Evolutionary conservation across 2,329 filamentous ascomycete genomes (phyloP).

Genomic region (Lizonia empirigonia): DNA sequence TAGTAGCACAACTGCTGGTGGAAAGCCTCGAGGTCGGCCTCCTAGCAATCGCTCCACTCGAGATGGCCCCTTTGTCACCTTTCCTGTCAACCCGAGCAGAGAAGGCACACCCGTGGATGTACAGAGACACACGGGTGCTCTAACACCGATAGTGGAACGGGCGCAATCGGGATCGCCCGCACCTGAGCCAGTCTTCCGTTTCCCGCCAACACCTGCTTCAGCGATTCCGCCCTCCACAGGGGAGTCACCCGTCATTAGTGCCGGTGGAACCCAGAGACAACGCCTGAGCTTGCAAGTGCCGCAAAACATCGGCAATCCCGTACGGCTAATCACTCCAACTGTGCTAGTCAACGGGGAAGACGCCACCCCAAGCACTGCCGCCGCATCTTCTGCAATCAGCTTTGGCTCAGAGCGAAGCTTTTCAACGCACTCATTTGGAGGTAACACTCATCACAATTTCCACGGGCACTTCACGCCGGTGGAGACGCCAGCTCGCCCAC

Average conservation of each 20-base stretch:
- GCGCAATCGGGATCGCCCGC: slow-evolving; percentile 49
- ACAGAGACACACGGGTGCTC: slow-evolving; percentile 48
- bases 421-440: slow-evolving; percentile 26
- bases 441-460: slow-evolving; percentile 26
- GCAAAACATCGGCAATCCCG: slow-evolving; percentile 63
- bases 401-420: slow-evolving; percentile 26
- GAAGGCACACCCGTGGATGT: slow-evolving; percentile 55
- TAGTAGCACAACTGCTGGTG: slow-evolving; percentile 64
- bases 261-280: slow-evolving; percentile 33
- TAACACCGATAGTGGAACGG: slow-evolving; percentile 53
- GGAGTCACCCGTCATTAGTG: slow-evolving; percentile 17
- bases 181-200: slow-evolving; percentile 44
- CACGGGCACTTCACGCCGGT: slow-evolving; percentile 35
- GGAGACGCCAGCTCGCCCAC: slow-evolving; percentile 36
- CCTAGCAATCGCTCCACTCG: slow-evolving; percentile 71
- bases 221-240: slow-evolving; percentile 30
- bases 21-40: slow-evolving; percentile 79
- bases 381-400: slow-evolving; percentile 33
- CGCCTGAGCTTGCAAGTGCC: slow-evolving; percentile 68
- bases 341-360: slow-evolving; percentile 60
- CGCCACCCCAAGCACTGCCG: slow-evolving; percentile 28
- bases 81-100: slow-evolving; percentile 65
- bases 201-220: slow-evolving; percentile 49
- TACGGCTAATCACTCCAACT: slow-evolving; percentile 66
- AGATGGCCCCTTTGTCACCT: slow-evolving; percentile 72